Evolutionary conservation across 495 filamentous ascomycete genomes (phyloP), one percentile per base, ranked within the genome.

Genomic region (Penicillium pancosmium): DNA sequence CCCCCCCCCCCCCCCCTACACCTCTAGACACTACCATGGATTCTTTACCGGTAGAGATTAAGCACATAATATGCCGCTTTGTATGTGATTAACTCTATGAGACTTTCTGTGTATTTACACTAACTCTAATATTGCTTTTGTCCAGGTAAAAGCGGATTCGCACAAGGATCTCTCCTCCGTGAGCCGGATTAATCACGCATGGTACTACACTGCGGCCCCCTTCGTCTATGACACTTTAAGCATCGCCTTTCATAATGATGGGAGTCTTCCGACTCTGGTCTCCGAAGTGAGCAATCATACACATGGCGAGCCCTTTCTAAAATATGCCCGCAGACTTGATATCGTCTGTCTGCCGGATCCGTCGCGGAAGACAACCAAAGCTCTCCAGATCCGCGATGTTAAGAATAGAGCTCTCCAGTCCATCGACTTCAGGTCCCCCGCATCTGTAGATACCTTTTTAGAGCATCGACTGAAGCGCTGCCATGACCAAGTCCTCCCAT

Each of bases 1-100:
- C 21, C 10, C 19, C 46, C 46, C 2, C 13, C 10, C 13, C 46
- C n/a, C 11, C 1, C 15, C 21, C 44, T 10, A 27, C 4, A 44
- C 16, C 2, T 48, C 46, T 25, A 13, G 11, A 27, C 21, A 47
- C 21, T 9, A 47, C 44, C 18, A 48, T 48, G 46, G 46, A 48
- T 48, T 48, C 46, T 23, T 27, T 48, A 27, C 46, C 46, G 19
- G 19, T 48, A 27, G 46, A 48, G 21, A 48, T 48, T 6, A 48
- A 48, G 46, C 46, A 25, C 13, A 48, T 48, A 12, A 48, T 48
- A 48, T 48, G 46, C 15, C 46, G 46, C 46, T 48, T 48, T 48
- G 46, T 48, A 48, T 48, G 46, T 3, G 10, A 10, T 9, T 31
- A 6, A 9, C 16, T 40, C 36, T 12, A 40, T 40, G 36, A 6